Percentiles rank a stretch among this genome's conserved stretches.
Conservation (phyloP, 2,329 filamentous ascomycete genomes). For the Aureobasidium sp. region DNA sequence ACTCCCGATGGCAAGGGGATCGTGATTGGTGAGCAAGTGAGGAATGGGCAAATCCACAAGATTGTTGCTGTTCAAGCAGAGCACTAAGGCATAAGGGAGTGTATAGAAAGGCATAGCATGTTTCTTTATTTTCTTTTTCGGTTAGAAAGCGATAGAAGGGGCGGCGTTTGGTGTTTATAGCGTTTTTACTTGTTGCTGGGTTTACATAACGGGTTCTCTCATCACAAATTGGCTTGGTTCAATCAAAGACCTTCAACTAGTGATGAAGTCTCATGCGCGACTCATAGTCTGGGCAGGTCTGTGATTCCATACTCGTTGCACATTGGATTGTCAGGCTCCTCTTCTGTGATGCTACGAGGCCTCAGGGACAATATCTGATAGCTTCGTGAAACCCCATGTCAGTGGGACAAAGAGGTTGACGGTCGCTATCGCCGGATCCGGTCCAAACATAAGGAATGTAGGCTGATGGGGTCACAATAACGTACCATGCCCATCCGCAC, state of each 20-base stretch:
- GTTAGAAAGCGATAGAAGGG: not conserved
- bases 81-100: constrained; percentile 18
- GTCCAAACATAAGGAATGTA: not conserved
- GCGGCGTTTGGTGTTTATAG: not conserved
- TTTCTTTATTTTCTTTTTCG: not conserved
- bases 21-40: not conserved
- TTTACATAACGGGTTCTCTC: not conserved
- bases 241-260: too few relatives aligned
- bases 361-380: not conserved
- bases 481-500: too few relatives aligned
- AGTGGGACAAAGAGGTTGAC: not conserved
- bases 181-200: not conserved
- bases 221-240: not conserved
- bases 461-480: too few relatives aligned
- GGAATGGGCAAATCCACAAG: not conserved
- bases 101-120: not conserved
- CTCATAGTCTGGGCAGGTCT: not conserved
- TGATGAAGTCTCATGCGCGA: not conserved
- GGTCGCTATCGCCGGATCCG: not conserved
- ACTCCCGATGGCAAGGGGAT: constrained; percentile 5
- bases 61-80: not conserved
- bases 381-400: too few relatives aligned
- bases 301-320: not conserved
- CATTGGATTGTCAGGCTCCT: not conserved
- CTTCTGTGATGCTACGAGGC: not conserved